These are phyloP conservation scores for Cadophora luteo-olivacea DNA, from an alignment of 2,329 filamentous ascomycete genomes.

Conservation along the genomic window DNA sequence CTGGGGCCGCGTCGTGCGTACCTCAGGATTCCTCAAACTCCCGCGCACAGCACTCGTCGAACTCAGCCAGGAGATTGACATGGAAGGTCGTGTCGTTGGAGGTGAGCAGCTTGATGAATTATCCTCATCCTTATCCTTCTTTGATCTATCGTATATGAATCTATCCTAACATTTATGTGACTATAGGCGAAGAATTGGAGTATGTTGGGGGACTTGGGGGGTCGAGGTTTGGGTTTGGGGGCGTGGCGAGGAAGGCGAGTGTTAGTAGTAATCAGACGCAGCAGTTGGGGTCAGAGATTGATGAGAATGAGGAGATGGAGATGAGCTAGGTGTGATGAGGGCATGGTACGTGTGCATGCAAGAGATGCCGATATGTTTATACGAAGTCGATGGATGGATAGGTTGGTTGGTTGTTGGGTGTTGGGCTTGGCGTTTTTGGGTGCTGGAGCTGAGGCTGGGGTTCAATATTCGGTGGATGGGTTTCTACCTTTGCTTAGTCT, in stretches of 20 bases:
- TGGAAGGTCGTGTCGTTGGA: conserved; percentile 87
- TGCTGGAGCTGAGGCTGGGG: neutral
- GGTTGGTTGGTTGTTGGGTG: too few relatives aligned
- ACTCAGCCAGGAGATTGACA: conserved; percentile 90
- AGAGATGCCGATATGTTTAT: conserved; percentile 16
- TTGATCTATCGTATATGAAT: conserved; percentile 23
- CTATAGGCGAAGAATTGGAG: conserved; percentile 45
- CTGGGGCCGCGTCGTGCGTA: conserved; percentile 94
- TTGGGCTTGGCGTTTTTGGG: conserved; percentile 1
- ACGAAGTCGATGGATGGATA: neutral
- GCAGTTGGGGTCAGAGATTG: conserved; percentile 58
- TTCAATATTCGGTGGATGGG: neutral
- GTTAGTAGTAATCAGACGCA: conserved; percentile 65
- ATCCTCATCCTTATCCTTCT: too few relatives aligned
- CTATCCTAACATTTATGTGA: conserved; percentile 31
- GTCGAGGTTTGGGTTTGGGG: conserved; percentile 55
- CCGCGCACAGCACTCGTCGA: conserved; percentile 84
- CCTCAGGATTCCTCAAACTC: conserved; percentile 82
- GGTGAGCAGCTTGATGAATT: conserved; percentile 71
- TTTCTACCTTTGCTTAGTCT: neutral
- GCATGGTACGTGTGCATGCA: neutral
- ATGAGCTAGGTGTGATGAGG: conserved; percentile 47
- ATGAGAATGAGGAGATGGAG: conserved; percentile 70
- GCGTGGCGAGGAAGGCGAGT: conserved; percentile 61
- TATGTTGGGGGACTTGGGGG: conserved; percentile 57